Evolutionary conservation across 306 rosid genomes (phyloP).

Genomic region (Styphnolobium japonicum): DNA sequence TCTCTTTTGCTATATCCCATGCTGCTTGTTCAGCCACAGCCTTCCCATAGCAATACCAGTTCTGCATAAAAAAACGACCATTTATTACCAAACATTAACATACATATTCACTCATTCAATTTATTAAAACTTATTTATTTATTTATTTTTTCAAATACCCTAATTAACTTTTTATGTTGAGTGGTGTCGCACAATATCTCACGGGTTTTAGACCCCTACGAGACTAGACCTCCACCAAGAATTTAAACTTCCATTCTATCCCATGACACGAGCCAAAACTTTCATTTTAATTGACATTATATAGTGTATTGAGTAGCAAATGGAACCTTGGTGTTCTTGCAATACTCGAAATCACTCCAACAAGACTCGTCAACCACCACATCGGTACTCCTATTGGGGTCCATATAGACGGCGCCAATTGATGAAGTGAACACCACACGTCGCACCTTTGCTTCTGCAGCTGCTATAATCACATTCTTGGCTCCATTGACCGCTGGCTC

Average conservation of each 20-base stretch:
- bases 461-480: conserved; percentile 68
- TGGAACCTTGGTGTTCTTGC: conserved; percentile 83
- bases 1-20: conserved; percentile 68
- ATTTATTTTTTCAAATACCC: no score
- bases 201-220: no score
- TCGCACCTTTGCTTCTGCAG: conserved; percentile 68
- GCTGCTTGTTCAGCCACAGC: conserved; percentile 93
- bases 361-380: conserved; percentile 82
- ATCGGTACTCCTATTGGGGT: conserved; percentile 68
- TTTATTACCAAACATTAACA: neutral
- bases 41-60: conserved; percentile 94
- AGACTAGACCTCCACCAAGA: no score
- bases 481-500: conserved; percentile 83
- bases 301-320: neutral
- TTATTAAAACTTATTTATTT: no score
- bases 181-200: no score
- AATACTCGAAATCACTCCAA: conserved; percentile 85
- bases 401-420: conserved; percentile 87
- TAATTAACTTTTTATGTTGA: no score
- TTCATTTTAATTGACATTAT: neutral
- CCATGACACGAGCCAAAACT: no score
- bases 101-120: neutral
- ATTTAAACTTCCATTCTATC: no score
- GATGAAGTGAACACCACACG: conserved; percentile 97
- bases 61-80: conserved; percentile 33